These are phyloP conservation scores for Pythium vanterpoolii DNA, from an alignment of 352 stramenopile species.

Conservation along the genomic window DNA sequence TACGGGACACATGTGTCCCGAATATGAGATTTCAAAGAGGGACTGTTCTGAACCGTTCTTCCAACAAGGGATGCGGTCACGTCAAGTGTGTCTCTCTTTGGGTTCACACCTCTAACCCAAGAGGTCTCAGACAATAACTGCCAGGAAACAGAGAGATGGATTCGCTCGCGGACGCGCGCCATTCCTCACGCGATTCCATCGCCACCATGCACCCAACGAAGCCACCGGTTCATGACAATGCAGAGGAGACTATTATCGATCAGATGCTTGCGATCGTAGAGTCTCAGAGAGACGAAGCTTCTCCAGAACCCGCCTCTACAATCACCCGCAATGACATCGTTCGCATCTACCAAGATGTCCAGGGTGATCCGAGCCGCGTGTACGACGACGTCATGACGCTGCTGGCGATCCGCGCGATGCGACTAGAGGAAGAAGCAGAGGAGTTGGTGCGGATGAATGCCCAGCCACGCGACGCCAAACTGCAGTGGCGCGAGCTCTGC, in stretches of 20 bases:
- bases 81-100: too few relatives aligned
- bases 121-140: not conserved
- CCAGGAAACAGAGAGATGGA: not conserved
- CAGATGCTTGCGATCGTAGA: slow-evolving; percentile 22
- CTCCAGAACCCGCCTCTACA: not conserved
- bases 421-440: slow-evolving; percentile 29
- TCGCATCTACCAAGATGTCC: slow-evolving; percentile 28
- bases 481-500: slow-evolving; percentile 60
- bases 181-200: not conserved
- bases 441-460: not conserved
- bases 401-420: slow-evolving; percentile 40
- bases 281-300: slow-evolving; percentile 3
- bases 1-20: not conserved
- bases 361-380: slow-evolving; percentile 42
- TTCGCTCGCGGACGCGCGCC: not conserved
- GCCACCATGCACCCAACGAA: not conserved
- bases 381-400: slow-evolving; percentile 67
- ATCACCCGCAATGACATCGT: slow-evolving; percentile 38
- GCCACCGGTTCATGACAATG: not conserved
- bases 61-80: not conserved
- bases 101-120: not conserved
- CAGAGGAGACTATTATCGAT: slow-evolving; percentile 1
- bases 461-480: slow-evolving; percentile 17
- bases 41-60: too few relatives aligned
- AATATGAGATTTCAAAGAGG: not conserved